A percentile compares a stretch with the other conserved stretches of the same genome.
Conservation (phyloP, 495 filamentous ascomycete species). For the Neurospora africana region DNA sequence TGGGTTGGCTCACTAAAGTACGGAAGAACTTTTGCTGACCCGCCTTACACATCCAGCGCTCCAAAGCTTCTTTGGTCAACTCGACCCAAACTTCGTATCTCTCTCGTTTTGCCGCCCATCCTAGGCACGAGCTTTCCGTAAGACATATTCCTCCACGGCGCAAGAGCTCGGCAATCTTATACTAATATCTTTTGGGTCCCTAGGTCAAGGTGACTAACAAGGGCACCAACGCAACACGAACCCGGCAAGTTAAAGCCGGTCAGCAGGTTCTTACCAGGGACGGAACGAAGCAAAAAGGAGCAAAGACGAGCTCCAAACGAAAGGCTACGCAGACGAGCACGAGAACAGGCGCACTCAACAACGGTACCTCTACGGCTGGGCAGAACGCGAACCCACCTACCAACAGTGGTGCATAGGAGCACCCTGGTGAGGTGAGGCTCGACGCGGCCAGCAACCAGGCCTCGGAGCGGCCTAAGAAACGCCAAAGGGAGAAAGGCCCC, state of each 20-base stretch:
- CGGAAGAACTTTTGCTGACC: not conserved
- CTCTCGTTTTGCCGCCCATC: not conserved
- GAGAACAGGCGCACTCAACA: not conserved
- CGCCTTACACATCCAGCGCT: not conserved
- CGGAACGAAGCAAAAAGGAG: not conserved
- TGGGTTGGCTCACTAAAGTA: not conserved
- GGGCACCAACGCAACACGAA: not conserved
- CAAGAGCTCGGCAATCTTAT: not conserved
- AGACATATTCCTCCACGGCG: not conserved
- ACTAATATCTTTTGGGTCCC: not conserved
- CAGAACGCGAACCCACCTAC: not conserved
- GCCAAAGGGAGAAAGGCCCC: not conserved
- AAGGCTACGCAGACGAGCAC: not conserved
- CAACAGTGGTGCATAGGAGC: not conserved
- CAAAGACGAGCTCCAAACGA: not conserved
- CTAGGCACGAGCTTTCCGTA: not conserved
- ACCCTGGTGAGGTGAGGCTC: not conserved
- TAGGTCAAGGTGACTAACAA: not conserved
- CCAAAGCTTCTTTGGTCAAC: not conserved
- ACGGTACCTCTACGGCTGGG: not conserved
- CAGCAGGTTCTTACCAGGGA: not conserved
- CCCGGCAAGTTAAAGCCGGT: not conserved
- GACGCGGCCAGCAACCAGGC: not conserved
- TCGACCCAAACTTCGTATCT: not conserved
- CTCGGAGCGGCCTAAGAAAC: not conserved